Base-by-base conservation (phyloP, 495 filamentous ascomycete species). In the Neurospora sp. region DNA sequence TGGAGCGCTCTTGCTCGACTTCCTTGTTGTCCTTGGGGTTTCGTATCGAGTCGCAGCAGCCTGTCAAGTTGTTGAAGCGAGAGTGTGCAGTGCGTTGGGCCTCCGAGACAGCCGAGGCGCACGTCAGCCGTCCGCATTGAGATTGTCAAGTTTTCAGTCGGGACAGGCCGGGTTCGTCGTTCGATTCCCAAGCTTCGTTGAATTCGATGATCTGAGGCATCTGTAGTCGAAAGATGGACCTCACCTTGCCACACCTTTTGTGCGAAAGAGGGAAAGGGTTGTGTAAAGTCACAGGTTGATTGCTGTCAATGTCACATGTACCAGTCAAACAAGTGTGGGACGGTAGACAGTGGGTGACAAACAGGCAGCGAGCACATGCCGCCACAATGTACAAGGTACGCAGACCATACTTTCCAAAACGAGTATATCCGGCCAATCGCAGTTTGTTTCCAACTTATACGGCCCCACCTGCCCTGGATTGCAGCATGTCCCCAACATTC, bases 401-500 rank as follows among this genome's bases (percentile, higher is more conserved):
- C 4, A 1, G 1, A 4, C n/a, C 22, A 22, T 48, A n/a, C 42
- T 48, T 48, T 20, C 44, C 44, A 9, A 61, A 31, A 31, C 12
- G 53, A 61, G 22, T 16, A 31, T 61, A 31, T 16, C 27, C 53
- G 14, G 27, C 53, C 53, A 65, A 35, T 65, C 27, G 53, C 53
- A 35, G 8, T 35, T 16, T 35, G 53, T 17, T 35, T 6, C 53
- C 27, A 14, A 65, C 53, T 65, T 65, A 65, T 8, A 65, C 27
- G 27, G 53, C 14, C 27, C 53, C 53, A 65, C 53, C 12, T 65
- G 27, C 27, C 53, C 27, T 65, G 53, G 14, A 31, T 17, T 17
- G 48, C 12, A 72, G 70, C 74, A 40, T 68, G 61, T 72, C 76
- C 79, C 79, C 79, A 80, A 80, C 79, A 77, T 8, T 79, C 79